phyloP scores from a whole-genome alignment of 139 green algal genomes.

The Haematococcus lacustris region DNA sequence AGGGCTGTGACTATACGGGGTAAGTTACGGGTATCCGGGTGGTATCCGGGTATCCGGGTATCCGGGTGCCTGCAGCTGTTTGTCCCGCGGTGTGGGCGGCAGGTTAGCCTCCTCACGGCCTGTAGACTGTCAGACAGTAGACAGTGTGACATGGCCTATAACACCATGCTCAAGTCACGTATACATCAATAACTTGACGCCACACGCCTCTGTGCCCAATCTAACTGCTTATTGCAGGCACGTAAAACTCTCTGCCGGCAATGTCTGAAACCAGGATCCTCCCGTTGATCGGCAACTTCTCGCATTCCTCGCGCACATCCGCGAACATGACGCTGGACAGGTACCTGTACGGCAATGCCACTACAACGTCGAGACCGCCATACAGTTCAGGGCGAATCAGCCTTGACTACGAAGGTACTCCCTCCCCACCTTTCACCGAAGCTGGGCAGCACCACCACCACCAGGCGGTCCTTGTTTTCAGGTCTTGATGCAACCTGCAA shows the following conservation, averaged over 20 bases:
- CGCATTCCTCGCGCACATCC: conserved; percentile 41
- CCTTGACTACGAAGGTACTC: conserved; percentile 7
- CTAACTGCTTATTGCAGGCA: too few relatives aligned
- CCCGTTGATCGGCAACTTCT: conserved; percentile 63
- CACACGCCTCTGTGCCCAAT: too few relatives aligned
- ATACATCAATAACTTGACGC: too few relatives aligned
- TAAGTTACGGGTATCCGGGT: too few relatives aligned
- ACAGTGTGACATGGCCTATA: too few relatives aligned
- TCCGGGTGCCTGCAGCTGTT: too few relatives aligned
- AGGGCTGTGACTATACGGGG: too few relatives aligned
- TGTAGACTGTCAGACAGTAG: too few relatives aligned
- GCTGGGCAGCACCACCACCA: conserved; percentile 59
- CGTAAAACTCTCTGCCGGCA: conserved; percentile 56
- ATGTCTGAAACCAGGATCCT: conserved; percentile 54
- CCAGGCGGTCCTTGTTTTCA: conserved; percentile 69
- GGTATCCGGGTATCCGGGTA: too few relatives aligned
- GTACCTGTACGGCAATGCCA: conserved; percentile 30
- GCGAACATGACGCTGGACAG: conserved; percentile 61
- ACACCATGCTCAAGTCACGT: too few relatives aligned
- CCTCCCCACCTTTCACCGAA: conserved; percentile 38
- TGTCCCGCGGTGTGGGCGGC: too few relatives aligned
- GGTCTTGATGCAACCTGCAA: conserved; percentile 36
- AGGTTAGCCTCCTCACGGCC: too few relatives aligned
- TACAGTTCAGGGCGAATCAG: not conserved
- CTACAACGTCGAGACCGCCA: not conserved